Base-by-base conservation (phyloP, 345 rosid species). In the Salix dunnii region DNA sequence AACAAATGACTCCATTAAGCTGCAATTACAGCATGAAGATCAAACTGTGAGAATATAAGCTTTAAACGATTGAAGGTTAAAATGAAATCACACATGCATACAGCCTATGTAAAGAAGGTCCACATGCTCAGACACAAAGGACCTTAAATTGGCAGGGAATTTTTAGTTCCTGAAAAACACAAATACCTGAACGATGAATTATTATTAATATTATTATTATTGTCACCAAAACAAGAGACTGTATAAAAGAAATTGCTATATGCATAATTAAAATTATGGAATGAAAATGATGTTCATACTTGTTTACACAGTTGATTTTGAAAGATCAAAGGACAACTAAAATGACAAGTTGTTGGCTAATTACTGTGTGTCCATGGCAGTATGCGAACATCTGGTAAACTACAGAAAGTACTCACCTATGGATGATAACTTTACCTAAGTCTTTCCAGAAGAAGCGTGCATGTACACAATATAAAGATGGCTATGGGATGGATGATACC, bases 1-100 rank as follows among this genome's bases (percentile, higher is more conserved):
- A 38, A 91, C 89, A 77, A 90, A 90, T 0, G 97, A 91, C 74
- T 85, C 88, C 94, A 89, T 85, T 80, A 90, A 92, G 87, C 94
- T 88, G 94, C 51, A 82, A 78, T 76, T 21, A 53, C 61, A 70
- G 72, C 82, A 84, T 77, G 76, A 82, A 76, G 78, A 82, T 36
- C 66, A 67, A 79, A 83, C 83, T 74, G 86, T 82, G 80, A 84
- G 87, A 88, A 73, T 82, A 75, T 10, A 35, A 55, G 74, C 60
- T 28, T 40, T 8, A 28, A 72, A 61, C 20, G 33, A 79, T 67
- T 33, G 76, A 78, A 64, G 73, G 83, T 42, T 72, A 74, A 76
- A 71, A 55, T 36, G 75, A 49, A 53, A 53, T 36, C 21, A 21
- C 5, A 68, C 7, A 18, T 13, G 28, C 49, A 55, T 23, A 8